phyloP scores from a whole-genome alignment of 2,329 filamentous ascomycete genomes.

The Beauveria bassiana region DNA sequence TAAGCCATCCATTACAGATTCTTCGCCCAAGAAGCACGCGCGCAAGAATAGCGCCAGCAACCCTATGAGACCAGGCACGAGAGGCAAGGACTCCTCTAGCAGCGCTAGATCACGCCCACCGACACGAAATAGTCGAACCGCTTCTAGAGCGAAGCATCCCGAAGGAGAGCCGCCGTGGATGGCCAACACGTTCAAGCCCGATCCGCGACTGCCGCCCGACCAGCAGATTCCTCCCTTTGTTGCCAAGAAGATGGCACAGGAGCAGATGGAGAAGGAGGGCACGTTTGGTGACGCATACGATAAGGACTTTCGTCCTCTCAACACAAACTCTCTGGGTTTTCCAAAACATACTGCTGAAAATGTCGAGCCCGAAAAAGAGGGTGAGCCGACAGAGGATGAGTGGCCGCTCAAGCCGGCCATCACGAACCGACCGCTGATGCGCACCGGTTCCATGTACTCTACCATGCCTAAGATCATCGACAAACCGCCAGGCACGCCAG shows the following conservation, averaged over 20 bases:
- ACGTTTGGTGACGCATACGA: constrained; percentile 81
- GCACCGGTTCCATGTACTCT: constrained; percentile 47
- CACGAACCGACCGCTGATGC: constrained; percentile 39
- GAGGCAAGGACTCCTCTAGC: constrained; percentile 40
- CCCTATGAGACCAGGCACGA: constrained; percentile 50
- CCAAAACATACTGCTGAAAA: constrained; percentile 24
- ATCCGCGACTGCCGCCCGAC: constrained; percentile 86
- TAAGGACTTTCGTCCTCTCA: constrained; percentile 77
- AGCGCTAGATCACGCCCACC: constrained; percentile 48
- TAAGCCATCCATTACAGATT: constrained; percentile 39
- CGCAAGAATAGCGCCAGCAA: constrained; percentile 31
- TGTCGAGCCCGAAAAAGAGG: neutral
- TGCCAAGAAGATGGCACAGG: constrained; percentile 81
- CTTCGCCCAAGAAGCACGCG: constrained; percentile 46
- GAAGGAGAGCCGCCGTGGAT: constrained; percentile 97
- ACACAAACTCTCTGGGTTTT: constrained; percentile 51
- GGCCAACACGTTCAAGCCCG: constrained; percentile 88
- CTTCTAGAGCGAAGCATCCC: constrained; percentile 53
- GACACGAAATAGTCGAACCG: constrained; percentile 51
- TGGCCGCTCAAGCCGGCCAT: constrained; percentile 48
- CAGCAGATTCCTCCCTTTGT: constrained; percentile 94
- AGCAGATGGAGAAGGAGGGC: constrained; percentile 90
- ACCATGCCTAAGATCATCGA: constrained; percentile 53
- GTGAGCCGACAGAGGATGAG: constrained; percentile 28
- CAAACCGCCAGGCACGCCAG: constrained; percentile 23